Base-by-base conservation (phyloP, 495 filamentous ascomycete species). In the Lophium mytilinum region DNA sequence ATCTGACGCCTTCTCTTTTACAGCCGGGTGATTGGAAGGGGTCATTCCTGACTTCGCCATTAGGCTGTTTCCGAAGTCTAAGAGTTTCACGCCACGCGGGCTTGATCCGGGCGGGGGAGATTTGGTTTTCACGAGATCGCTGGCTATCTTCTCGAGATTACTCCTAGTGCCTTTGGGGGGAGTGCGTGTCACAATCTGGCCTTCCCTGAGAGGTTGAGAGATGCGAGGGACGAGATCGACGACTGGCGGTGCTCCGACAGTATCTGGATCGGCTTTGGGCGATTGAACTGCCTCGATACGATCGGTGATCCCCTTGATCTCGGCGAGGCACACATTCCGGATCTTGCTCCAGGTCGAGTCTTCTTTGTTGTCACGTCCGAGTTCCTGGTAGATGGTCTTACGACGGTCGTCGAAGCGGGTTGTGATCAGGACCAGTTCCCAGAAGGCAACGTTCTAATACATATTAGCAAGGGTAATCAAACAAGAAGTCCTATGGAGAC, bases 291-390 rank as follows among this genome's bases (percentile, higher is more conserved):
- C 69, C 15, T 81, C 73, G 53, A 95, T 83, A 30, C 83, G 83
- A n/a, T 71, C 69, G 40, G 80, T 79, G 43, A 96, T 76, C 12
- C 71, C 75, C 34, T 80, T 79, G 37, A 97, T 79, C 15, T 83
- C 78, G 30, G 78, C 76, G 0, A 91, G 70, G 65, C 87, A 88
- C 33, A 82, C 71, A 24, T 69, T 73, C 51, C 83, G 76, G 37
- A 96, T 80, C 61, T 96, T 89, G 12, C 82, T 81, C 90, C 90
- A 96, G 46, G 83, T 84, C 6, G 86, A 79, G 1, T 85, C 86
- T 36, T 82, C 84, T 34, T 81, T 80, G 24, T 30, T 30, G 24
- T 30, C 24, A 57, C 93, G 88, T 56, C 95, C 88, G 50, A 96
- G 85, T 61, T 97, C 94, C 53, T 84, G 83, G 72, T 89, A 96